These are phyloP conservation scores for Globisporangium okanoganense DNA, from an alignment of 352 stramenopile genomes.

Conservation along the genomic window DNA sequence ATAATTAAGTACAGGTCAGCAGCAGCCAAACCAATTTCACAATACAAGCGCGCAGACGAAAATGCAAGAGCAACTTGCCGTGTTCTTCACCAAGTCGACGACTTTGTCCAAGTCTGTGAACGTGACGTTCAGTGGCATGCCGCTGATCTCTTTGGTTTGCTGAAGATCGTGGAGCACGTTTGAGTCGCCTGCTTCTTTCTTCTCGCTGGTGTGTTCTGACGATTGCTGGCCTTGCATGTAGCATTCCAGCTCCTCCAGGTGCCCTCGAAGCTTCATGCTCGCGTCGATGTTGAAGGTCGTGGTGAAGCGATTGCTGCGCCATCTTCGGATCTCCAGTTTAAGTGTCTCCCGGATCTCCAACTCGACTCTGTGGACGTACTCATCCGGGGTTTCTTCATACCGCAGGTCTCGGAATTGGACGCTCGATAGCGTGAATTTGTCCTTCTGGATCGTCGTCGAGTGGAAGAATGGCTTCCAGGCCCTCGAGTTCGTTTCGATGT, in stretches of 20 bases:
- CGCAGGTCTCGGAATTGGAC: slow-evolving; percentile 54
- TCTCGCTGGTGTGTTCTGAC: background rate
- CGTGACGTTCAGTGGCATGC: slow-evolving; percentile 80
- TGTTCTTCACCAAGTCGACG: slow-evolving; percentile 79
- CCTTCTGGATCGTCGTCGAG: slow-evolving; percentile 17
- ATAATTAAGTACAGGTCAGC: slow-evolving; percentile 12
- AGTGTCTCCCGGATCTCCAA: slow-evolving; percentile 74
- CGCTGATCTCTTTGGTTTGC: slow-evolving; percentile 54
- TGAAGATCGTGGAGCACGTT: slow-evolving; percentile 29
- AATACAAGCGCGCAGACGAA: background rate
- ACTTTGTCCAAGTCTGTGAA: slow-evolving; percentile 87
- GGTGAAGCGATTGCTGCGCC: slow-evolving; percentile 75
- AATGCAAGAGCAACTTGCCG: slow-evolving; percentile 37
- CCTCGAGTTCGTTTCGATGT: slow-evolving; percentile 73
- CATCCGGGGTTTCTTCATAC: slow-evolving; percentile 53
- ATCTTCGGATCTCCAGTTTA: slow-evolving; percentile 85
- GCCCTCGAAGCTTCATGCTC: slow-evolving; percentile 63
- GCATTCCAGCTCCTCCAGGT: slow-evolving; percentile 74
- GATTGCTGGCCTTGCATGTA: slow-evolving; percentile 16
- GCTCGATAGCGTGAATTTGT: slow-evolving; percentile 24
- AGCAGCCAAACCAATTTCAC: background rate
- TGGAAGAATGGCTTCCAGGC: slow-evolving; percentile 87
- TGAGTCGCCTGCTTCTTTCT: background rate
- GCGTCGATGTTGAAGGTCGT: slow-evolving; percentile 89
- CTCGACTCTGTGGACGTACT: slow-evolving; percentile 71